Percentiles rank a stretch among this genome's conserved stretches.
phyloP scores from a whole-genome alignment of 768 basidiomycete genomes.

The Russula emetica region DNA sequence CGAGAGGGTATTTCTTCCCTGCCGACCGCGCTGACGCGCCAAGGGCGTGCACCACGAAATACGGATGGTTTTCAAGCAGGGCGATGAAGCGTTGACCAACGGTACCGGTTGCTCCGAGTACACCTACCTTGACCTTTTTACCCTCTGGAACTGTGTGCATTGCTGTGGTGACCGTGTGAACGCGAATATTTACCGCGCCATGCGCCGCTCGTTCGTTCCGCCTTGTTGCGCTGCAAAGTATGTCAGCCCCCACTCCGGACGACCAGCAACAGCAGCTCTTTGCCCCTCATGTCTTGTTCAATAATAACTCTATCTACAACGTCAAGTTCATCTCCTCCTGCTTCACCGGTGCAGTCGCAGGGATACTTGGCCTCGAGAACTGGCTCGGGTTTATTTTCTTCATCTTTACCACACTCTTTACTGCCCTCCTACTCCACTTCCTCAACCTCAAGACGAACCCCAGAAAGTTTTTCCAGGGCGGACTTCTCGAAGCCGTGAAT shows the following conservation, averaged over 20 bases:
- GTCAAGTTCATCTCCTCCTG: constrained; percentile 80
- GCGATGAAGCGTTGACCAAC: constrained; percentile 95
- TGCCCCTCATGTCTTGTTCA: constrained; percentile 60
- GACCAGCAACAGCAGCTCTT: constrained; percentile 58
- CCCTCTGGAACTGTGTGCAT: constrained; percentile 27
- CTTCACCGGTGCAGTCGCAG: constrained; percentile 83
- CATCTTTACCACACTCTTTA: constrained; percentile 58
- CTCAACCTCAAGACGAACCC: constrained; percentile 71
- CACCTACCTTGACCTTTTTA: constrained; percentile 52
- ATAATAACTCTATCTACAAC: constrained; percentile 51
- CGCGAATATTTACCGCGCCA: not conserved
- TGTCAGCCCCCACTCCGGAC: constrained; percentile 35
- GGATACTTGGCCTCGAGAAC: constrained; percentile 86
- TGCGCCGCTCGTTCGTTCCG: too few relatives aligned
- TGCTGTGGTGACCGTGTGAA: not conserved
- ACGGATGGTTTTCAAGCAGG: constrained; percentile 83
- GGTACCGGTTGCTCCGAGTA: constrained; percentile 88
- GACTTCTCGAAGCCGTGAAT: constrained; percentile 64
- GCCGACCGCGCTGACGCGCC: constrained; percentile 89
- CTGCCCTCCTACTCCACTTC: constrained; percentile 57
- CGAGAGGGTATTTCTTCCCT: constrained; percentile 70
- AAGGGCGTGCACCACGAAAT: constrained; percentile 80
- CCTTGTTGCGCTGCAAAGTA: not conserved
- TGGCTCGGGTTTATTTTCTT: constrained; percentile 80
- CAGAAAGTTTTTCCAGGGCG: constrained; percentile 57